Percentiles rank a stretch among this genome's conserved stretches.
Conservation (phyloP, 495 filamentous ascomycete genomes). For the Daldinia loculata region DNA sequence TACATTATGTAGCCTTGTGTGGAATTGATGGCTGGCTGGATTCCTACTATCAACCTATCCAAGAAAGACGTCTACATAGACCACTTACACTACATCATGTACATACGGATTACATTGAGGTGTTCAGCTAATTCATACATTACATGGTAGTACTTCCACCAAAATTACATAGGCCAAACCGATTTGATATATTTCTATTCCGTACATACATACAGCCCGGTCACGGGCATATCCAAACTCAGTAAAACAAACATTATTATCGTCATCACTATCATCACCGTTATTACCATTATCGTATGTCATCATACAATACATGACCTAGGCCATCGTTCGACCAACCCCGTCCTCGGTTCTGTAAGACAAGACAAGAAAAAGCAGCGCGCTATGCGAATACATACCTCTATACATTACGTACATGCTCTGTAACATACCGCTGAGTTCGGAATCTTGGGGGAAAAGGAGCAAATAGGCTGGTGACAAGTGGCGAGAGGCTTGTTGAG, state of each 20-base stretch:
- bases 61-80: background rate
- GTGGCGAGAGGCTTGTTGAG: conserved; percentile 27
- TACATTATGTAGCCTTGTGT: too few relatives aligned
- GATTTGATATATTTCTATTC: background rate
- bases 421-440: background rate
- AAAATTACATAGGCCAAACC: background rate
- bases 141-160: background rate
- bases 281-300: conserved; percentile 16
- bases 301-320: conserved; percentile 21
- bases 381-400: conserved; percentile 5
- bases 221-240: background rate
- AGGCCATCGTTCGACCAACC: conserved; percentile 31
- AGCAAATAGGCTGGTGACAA: conserved; percentile 35
- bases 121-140: background rate
- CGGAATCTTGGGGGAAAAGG: background rate
- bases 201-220: too few relatives aligned
- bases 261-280: background rate
- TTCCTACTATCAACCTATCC: background rate
- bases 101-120: background rate
- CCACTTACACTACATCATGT: background rate
- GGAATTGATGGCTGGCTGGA: background rate
- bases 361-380: conserved; percentile 7
- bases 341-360: background rate
- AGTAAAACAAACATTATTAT: background rate
- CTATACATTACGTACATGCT: too few relatives aligned